phyloP scores from a whole-genome alignment of 106 monocot genomes.

The Vanilla planifolia region DNA sequence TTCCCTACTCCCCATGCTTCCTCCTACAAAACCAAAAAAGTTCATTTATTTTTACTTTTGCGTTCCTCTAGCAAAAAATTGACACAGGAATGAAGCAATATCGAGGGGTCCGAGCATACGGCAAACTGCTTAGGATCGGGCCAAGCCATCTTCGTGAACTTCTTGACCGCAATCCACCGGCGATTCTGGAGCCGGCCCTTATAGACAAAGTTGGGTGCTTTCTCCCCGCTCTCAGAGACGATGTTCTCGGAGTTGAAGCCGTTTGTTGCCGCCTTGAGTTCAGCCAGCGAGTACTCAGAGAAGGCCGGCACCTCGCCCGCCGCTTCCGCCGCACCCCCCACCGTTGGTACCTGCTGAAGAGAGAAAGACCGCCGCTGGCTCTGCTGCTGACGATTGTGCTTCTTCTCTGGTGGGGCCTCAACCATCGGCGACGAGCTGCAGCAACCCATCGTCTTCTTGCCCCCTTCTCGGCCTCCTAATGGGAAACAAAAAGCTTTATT shows the following conservation, averaged over 20 bases:
- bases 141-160: conserved; percentile 94
- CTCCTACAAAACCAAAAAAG: conserved; percentile 22
- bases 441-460: conserved; percentile 62
- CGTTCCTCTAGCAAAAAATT: background rate
- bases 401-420: conserved; percentile 33
- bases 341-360: conserved; percentile 6
- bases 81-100: background rate
- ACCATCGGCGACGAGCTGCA: conserved; percentile 44
- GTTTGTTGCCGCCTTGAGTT: conserved; percentile 63
- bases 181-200: conserved; percentile 58
- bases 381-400: conserved; percentile 16
- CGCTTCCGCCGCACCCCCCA: conserved; percentile 1
- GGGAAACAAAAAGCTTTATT: too few relatives aligned
- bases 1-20: conserved; percentile 59
- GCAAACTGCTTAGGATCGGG: conserved; percentile 98
- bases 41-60: background rate
- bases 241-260: conserved; percentile 69
- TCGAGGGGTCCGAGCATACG: conserved; percentile 22
- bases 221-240: conserved; percentile 94
- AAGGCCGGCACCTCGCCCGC: conserved; percentile 51
- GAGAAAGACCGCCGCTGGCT: conserved; percentile 19
- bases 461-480: background rate
- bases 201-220: conserved; percentile 88
- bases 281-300: conserved; percentile 63
- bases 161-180: conserved; percentile 90